Evolutionary conservation across 345 rosid species (phyloP), one percentile per base, ranked within the genome.

Genomic region (Turnera subulata): DNA sequence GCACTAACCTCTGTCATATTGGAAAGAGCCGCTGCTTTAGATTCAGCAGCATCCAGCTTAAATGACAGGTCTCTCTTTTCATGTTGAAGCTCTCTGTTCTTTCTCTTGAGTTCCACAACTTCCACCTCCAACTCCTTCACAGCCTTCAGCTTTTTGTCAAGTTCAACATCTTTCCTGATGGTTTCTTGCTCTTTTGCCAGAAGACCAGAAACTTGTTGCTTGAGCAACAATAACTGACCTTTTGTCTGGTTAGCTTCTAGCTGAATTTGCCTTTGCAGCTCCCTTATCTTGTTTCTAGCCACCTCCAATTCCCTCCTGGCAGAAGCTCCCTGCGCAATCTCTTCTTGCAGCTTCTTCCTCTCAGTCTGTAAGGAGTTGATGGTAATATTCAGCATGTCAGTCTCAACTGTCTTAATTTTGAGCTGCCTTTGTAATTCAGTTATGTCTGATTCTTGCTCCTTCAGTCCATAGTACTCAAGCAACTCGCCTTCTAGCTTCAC

Each of bases 241-340:
- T 85, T 89, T 17, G 97, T 89, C 84, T 84, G 96, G 70, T 82
- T 93, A 56, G 97, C 86, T 55, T 89, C 91, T 17, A 89, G 88
- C 75, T 93, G 96, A 73, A 93, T 87, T 65, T 89, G 96, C 67
- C 91, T 85, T 71, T 93, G 97, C 60, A 89, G 70, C 70, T 87
- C 97, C 78, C 77, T 89, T 46, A 89, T 83, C 75, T 87, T 89
- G 78, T 72, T 80, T 69, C 90, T 80, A 3, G 99, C 90, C 37
- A 33, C 61, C 66, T 89, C 96, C 59, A 93, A 81, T 73, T 89
- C 97, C 70, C 84, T 85, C 72, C 59, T 87, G 40, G 67, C 70
- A 12, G 70, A 62, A 66, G 64, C 76, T 56, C 82, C 81, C 39
- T 66, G 69, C 0, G 72, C 77, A 13, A 86, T 65, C 72, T 85